These are phyloP conservation scores for Hymenoscyphus linearis DNA, from an alignment of 2,329 filamentous ascomycete species.

Conservation along the genomic window DNA sequence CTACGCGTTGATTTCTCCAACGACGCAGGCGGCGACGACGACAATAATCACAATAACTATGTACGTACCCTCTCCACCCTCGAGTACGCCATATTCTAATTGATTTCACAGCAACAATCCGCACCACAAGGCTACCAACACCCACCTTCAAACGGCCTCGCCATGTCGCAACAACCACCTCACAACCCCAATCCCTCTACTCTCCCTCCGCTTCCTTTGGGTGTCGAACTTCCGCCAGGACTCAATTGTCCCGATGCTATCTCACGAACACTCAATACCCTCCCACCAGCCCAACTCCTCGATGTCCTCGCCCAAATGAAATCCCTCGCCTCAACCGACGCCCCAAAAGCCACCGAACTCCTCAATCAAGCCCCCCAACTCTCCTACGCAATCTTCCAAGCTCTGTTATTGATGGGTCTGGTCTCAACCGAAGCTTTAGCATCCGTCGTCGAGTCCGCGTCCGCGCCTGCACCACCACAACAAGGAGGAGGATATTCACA, in stretches of 20 bases:
- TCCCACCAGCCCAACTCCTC: conserved; percentile 83
- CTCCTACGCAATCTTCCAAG: conserved; percentile 91
- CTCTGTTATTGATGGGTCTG: conserved; percentile 84
- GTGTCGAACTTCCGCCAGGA: conserved; percentile 76
- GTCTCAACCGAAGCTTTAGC: conserved; percentile 80
- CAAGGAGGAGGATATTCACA: conserved; percentile 30
- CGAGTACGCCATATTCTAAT: not conserved
- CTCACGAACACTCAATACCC: conserved; percentile 79
- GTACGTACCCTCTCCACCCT: not conserved
- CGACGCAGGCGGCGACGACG: conserved; percentile 63
- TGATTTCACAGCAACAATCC: conserved; percentile 16
- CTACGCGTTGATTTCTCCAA: conserved; percentile 94
- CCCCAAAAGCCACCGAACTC: conserved; percentile 77
- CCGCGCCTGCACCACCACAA: conserved; percentile 38
- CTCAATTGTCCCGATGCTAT: conserved; percentile 86
- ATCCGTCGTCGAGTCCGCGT: conserved; percentile 63
- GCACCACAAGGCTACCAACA: conserved; percentile 34
- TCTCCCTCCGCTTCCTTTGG: conserved; percentile 77
- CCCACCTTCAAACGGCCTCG: conserved; percentile 34
- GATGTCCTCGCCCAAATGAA: conserved; percentile 96
- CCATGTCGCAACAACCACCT: conserved; percentile 31
- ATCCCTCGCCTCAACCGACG: conserved; percentile 74
- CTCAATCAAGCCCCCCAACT: conserved; percentile 87
- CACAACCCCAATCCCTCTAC: conserved; percentile 39
- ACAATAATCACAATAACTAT: conserved; percentile 30